phyloP scores from a whole-genome alignment of 306 rosid genomes.

The Malus asiatica region DNA sequence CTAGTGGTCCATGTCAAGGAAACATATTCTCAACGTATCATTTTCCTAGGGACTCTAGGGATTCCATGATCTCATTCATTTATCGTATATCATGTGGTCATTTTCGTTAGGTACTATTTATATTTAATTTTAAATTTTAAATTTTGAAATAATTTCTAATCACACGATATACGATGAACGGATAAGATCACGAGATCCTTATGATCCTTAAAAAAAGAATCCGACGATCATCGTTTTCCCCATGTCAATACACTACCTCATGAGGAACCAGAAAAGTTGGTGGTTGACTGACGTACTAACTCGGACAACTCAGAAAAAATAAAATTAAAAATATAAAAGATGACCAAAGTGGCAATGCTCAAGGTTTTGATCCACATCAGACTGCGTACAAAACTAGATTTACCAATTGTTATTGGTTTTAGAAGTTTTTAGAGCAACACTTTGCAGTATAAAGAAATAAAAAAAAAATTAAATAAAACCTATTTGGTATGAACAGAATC shows the following conservation, averaged over 20 bases:
- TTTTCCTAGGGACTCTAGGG: too few relatives aligned
- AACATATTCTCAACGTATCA: too few relatives aligned
- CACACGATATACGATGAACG: too few relatives aligned
- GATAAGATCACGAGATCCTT: rapidly evolving
- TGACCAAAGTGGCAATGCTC: neutral
- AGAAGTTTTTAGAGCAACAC: neutral
- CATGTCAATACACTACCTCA: neutral
- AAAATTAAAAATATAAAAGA: too few relatives aligned
- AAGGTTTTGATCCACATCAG: neutral
- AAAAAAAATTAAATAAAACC: too few relatives aligned
- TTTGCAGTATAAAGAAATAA: neutral
- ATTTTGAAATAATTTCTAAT: too few relatives aligned
- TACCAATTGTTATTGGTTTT: neutral
- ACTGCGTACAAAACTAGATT: neutral
- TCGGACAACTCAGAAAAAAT: neutral
- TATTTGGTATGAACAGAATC: neutral
- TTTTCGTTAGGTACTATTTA: too few relatives aligned
- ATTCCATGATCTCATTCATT: too few relatives aligned
- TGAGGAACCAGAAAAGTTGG: neutral
- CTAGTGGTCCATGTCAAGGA: neutral
- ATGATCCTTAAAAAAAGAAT: rapidly evolving
- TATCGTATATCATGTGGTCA: too few relatives aligned
- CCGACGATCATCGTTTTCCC: too few relatives aligned
- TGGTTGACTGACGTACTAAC: neutral
- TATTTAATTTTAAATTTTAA: too few relatives aligned